Base-by-base conservation (phyloP, 257 asterid genomes). In the Sherardia arvensis region DNA sequence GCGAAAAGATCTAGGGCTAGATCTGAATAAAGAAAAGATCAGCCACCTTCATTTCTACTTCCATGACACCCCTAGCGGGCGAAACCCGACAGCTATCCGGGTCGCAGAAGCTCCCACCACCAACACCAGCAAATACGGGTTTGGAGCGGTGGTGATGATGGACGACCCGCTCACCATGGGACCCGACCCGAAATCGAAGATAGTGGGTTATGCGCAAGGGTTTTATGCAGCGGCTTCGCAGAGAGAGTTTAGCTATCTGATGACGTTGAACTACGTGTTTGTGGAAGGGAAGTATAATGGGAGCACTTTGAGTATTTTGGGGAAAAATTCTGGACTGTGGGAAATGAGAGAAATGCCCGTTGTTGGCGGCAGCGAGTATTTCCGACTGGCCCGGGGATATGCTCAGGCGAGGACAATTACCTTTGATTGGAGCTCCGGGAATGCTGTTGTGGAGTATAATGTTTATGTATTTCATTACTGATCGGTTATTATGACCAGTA, bases 21-120 rank as follows among this genome's bases (percentile, higher is more conserved):
- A 43, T 7, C 6, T 68, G 7, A 61, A 61, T 14, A 29, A 27
- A 20, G 77, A 76, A 33, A 76, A 79, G 47, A 69, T 79, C 48
- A 79, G 72, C 65, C 81, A 76, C 71, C 78, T 77, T 30, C 81
- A 66, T 56, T 77, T 77, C 73, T 77, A 61, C 71, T 73, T 59
- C 47, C 63, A 59, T 28, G 63, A 59, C 40, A 32, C 32, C 14
- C 47, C 36, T 1, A 59, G 63, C 25, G 47, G 63, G 14, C 11
- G 8, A 1, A 27, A 32, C 45, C 63, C 63, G 7, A 30, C 47
- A 0, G 81, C 81, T 9, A 67, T 77, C 17, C 65, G 59, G 20
- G 68, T 74, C 18, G 76, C 72, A 1, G 45, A 61, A 6, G 79
- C 84, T 9, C 54, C 74, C 64, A 30, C 20, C 51, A 76, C 77